Conservation (phyloP, 495 filamentous ascomycete genomes). For the Jackrogersella minutella region DNA sequence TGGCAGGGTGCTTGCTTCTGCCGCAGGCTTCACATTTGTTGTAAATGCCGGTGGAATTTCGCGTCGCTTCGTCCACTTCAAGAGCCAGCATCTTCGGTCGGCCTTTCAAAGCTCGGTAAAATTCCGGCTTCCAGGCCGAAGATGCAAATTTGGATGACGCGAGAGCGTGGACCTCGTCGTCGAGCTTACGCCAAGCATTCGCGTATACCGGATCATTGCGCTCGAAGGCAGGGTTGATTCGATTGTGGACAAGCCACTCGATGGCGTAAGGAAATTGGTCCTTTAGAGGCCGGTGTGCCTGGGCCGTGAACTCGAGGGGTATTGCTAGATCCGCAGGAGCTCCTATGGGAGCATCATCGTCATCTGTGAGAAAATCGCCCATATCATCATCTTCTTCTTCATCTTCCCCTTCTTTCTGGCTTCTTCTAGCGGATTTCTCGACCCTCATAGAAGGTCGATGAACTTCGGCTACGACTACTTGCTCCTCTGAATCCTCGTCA, state of each 20-base stretch:
- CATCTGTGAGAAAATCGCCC: constrained; percentile 75
- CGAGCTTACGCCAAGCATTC: constrained; percentile 76
- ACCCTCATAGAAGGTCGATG: constrained; percentile 16
- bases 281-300: constrained; percentile 71
- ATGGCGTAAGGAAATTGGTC: constrained; percentile 82
- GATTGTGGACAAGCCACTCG: constrained; percentile 79
- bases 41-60: constrained; percentile 48
- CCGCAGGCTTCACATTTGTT: constrained; percentile 80
- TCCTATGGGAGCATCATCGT: constrained; percentile 68
- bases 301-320: constrained; percentile 74
- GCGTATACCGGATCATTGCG: constrained; percentile 70
- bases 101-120: constrained; percentile 69
- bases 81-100: constrained; percentile 61
- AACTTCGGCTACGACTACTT: constrained; percentile 34
- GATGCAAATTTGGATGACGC: constrained; percentile 77
- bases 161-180: constrained; percentile 73
- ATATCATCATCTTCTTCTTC: constrained; percentile 67
- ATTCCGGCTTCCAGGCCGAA: constrained; percentile 73
- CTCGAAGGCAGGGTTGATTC: constrained; percentile 78
- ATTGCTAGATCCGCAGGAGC: constrained; percentile 64
- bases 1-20: constrained; percentile 71
- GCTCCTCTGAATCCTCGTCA: constrained; percentile 52
- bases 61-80: constrained; percentile 36
- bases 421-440: constrained; percentile 17
- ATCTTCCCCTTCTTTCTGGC: constrained; percentile 45